Conservation (phyloP, 148 eudicot species). For the Pharnaceum exiguum region DNA sequence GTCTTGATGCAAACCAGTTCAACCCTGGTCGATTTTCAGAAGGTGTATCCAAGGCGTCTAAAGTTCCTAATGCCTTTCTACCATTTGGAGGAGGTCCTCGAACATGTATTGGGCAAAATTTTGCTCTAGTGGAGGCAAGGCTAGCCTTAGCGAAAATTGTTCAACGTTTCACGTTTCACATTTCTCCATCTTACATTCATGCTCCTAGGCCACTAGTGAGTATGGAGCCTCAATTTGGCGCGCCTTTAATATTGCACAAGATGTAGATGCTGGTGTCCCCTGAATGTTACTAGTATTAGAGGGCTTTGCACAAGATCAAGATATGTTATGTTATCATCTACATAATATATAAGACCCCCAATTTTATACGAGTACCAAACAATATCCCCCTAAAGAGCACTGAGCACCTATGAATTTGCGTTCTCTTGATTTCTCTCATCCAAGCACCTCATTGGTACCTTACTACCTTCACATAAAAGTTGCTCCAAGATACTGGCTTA, state of each 20-base stretch:
- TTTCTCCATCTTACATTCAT: conserved; percentile 40
- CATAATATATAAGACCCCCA: too few species aligned
- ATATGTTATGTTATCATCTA: too few species aligned
- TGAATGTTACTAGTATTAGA: too few species aligned
- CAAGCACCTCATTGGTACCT: too few species aligned
- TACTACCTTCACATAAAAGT: too few species aligned
- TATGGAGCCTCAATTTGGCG: conserved; percentile 32
- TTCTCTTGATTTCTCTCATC: too few species aligned
- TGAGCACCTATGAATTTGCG: too few species aligned
- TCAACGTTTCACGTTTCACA: conserved; percentile 38
- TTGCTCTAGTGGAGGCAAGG: conserved; percentile 44
- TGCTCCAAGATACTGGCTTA: too few species aligned
- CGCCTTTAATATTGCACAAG: conserved; percentile 11
- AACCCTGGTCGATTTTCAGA: conserved; percentile 18
- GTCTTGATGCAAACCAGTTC: conserved; percentile 28
- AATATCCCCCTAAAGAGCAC: too few species aligned
- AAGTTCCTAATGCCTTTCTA: conserved; percentile 1
- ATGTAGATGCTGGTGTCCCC: background rate
- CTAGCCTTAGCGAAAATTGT: conserved; percentile 36
- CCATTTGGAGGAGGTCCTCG: conserved; percentile 18
- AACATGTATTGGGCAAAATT: conserved; percentile 33
- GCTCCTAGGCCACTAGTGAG: conserved; percentile 36
- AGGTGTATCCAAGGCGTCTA: conserved; percentile 15
- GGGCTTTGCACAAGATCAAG: too few species aligned
- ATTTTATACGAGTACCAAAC: too few species aligned